Evolutionary conservation across 192 early-diverging fungal genomes (phyloP), one percentile per base, ranked within the genome.

Genomic region (Chytriomyces sp.): DNA sequence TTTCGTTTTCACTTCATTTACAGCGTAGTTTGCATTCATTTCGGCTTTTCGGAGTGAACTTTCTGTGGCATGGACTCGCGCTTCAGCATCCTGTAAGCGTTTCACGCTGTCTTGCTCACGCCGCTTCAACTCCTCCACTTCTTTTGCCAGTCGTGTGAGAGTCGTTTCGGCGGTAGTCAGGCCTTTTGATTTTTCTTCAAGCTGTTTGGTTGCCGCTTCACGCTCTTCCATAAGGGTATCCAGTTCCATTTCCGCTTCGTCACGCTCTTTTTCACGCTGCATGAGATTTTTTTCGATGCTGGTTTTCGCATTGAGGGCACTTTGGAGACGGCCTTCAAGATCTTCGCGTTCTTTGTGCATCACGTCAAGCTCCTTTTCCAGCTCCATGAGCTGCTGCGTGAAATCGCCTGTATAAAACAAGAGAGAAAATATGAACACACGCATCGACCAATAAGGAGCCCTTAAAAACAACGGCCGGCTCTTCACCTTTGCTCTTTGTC

Each of bases 241-340:
- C 67, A 71, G 28, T 26, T 69, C 77, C 35, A 23, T 44, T 49
- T 78, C 77, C n/a, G 77, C 77, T n/a, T 72, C 77, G 48, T 69
- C 77, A 48, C 67, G 77, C 49, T 69, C 77, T 50, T 72, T 77
- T 10, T n/a, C 50, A 5, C 77, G 68, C 4, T 20, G 7, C 18
- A 18, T 26, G 24, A 78, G 60, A 6, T 71, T 69, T 24, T 69
- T 60, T 35, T 26, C 67, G 6, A 35, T 49, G 47, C 45, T 61
- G 43, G 3, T 26, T 18, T 13, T 50, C 11, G 9, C 67, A 3
- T 35, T 62, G 23, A 7, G 7, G 7, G 62, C 18, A 20, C 47
- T 45, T 28, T 63, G 35, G 45, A 72, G 10, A 8, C 10, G 7
- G 1, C 20, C 48, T 69, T 69, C 69, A 45, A 63, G 61, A 26